phyloP scores from a whole-genome alignment of 2,329 filamentous ascomycete genomes.

The Blastomyces gilchristii region DNA sequence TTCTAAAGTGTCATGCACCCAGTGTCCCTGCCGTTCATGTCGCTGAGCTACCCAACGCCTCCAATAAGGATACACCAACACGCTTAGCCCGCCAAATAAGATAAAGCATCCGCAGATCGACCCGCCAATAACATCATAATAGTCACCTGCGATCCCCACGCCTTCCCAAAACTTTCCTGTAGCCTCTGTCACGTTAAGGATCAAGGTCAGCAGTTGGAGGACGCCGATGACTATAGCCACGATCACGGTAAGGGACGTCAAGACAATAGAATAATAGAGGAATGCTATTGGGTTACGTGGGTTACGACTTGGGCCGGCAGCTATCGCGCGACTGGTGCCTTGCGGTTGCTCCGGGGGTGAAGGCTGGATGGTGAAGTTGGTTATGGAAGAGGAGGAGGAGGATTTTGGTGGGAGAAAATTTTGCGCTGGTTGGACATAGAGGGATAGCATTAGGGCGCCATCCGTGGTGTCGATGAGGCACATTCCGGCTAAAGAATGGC shows the following conservation, averaged over 20 bases:
- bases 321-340: background rate
- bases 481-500: constrained; percentile 60
- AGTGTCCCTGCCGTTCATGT: background rate
- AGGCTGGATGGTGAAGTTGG: constrained; percentile 8
- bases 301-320: constrained; percentile 40
- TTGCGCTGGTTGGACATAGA: constrained; percentile 57
- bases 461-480: constrained; percentile 87
- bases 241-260: constrained; percentile 71
- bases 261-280: constrained; percentile 82
- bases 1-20: constrained; percentile 9
- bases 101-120: constrained; percentile 78
- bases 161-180: constrained; percentile 83
- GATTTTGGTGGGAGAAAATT: constrained; percentile 29
- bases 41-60: constrained; percentile 46
- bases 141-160: constrained; percentile 62
- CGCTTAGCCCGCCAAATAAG: constrained; percentile 61
- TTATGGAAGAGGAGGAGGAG: constrained; percentile 10
- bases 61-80: constrained; percentile 73
- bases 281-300: constrained; percentile 79
- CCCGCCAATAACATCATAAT: constrained; percentile 79
- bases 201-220: constrained; percentile 70
- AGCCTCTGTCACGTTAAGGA: constrained; percentile 64
- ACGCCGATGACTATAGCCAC: constrained; percentile 79
- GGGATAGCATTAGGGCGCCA: constrained; percentile 85
- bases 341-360: background rate